A percentile compares a stretch with the other conserved stretches of the same genome.
Conservation (phyloP, 2,329 filamentous ascomycete genomes). For the Claviceps paspali region DNA sequence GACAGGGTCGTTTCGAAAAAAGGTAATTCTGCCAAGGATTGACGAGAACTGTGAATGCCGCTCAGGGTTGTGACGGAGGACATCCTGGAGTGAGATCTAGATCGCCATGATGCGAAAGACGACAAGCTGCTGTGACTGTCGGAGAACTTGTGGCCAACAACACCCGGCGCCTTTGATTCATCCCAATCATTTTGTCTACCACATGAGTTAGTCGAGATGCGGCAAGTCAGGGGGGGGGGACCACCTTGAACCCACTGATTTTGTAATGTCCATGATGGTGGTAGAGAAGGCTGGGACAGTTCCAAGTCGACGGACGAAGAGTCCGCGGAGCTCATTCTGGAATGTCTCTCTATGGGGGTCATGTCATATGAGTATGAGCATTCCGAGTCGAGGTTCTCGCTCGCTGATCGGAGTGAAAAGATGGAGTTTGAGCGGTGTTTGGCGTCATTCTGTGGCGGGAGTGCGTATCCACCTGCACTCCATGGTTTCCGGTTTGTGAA, state of each 20-base stretch:
- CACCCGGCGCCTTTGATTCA: conserved; percentile 2
- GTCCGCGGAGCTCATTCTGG: conserved; percentile 18
- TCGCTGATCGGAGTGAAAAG: conserved; percentile 11
- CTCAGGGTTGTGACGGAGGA: conserved; percentile 38
- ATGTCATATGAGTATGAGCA: conserved; percentile 9
- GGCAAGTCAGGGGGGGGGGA: no score
- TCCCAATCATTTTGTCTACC: conserved; percentile 5
- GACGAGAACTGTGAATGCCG: conserved; percentile 20
- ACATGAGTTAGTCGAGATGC: neutral
- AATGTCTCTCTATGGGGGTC: conserved; percentile 11
- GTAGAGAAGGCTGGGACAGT: neutral
- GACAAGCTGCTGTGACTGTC: conserved; percentile 38
- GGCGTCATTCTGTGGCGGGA: conserved; percentile 26
- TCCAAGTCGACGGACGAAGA: conserved; percentile 9
- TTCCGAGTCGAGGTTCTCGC: conserved; percentile 11
- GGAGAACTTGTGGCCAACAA: conserved; percentile 20
- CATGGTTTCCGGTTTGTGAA: conserved; percentile 28
- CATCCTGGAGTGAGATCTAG: conserved; percentile 33
- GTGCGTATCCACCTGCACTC: conserved; percentile 34
- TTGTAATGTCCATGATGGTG: neutral
- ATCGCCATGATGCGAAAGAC: conserved; percentile 32
- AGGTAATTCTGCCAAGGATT: conserved; percentile 22
- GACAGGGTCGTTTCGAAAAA: conserved; percentile 22
- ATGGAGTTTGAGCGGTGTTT: conserved; percentile 15
- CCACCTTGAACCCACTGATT: conserved; percentile 6